phyloP scores from a whole-genome alignment of 2,329 filamentous ascomycete genomes.

The Fusarium sp. region DNA sequence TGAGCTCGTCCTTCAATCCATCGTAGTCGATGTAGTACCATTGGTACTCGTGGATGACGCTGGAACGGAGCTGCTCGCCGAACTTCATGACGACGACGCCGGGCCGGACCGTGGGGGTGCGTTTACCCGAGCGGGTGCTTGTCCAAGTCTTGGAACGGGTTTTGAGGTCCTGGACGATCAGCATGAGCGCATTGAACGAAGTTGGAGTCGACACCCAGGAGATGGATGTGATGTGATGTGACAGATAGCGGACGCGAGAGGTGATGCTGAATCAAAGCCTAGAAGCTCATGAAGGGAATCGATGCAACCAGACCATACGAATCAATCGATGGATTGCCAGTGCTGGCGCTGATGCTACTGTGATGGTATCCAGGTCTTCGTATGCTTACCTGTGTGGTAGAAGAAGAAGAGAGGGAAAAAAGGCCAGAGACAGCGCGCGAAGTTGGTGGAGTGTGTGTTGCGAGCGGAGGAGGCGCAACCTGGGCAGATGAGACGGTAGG shows the following conservation, averaged over 20 bases:
- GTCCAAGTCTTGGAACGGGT: slow-evolving; percentile 57
- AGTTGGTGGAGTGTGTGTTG: slow-evolving; percentile 23
- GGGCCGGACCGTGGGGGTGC: slow-evolving; percentile 54
- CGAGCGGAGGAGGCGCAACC: slow-evolving; percentile 11
- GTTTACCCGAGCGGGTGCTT: slow-evolving; percentile 45
- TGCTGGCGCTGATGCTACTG: background rate
- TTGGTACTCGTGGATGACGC: slow-evolving; percentile 95
- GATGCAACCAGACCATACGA: slow-evolving; percentile 15
- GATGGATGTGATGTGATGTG: slow-evolving; percentile 17
- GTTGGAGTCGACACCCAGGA: slow-evolving; percentile 20
- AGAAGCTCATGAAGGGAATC: background rate
- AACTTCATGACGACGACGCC: slow-evolving; percentile 80
- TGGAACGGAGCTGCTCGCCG: slow-evolving; percentile 95
- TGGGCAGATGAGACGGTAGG: slow-evolving; percentile 19
- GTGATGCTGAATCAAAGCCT: background rate
- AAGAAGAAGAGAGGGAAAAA: slow-evolving; percentile 5
- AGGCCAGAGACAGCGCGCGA: background rate
- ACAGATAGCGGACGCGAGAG: slow-evolving; percentile 1
- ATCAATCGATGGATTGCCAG: slow-evolving; percentile 9
- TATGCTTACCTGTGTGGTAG: slow-evolving; percentile 35
- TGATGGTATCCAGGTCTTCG: slow-evolving; percentile 2
- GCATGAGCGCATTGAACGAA: slow-evolving; percentile 53
- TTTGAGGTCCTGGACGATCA: slow-evolving; percentile 65
- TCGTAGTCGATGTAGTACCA: slow-evolving; percentile 99
- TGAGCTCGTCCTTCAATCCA: slow-evolving; percentile 87